These are phyloP conservation scores for Chlamydomonas sp. DNA, from an alignment of 139 green algal species.

Conservation along the genomic window DNA sequence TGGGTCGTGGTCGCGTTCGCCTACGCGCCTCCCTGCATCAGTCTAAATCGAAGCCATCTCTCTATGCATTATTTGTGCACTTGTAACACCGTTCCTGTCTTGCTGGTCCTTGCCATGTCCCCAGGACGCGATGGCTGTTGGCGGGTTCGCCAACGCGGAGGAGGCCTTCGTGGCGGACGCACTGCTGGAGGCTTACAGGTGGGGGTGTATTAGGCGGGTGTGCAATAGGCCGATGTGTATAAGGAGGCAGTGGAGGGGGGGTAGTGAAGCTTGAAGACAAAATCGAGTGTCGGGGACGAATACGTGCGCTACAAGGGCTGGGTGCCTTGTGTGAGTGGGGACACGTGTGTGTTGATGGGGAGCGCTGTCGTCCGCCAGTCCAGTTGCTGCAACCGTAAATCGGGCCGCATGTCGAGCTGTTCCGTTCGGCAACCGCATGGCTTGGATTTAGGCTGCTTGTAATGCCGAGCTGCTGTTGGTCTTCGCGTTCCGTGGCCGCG, in stretches of 20 bases:
- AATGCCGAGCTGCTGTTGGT: neutral
- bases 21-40: too few relatives aligned
- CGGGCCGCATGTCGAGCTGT: too few relatives aligned
- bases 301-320: neutral
- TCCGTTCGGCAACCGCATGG: neutral
- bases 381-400: neutral
- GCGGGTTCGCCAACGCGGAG: conserved; percentile 70
- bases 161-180: conserved; percentile 80
- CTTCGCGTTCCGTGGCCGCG: too few relatives aligned
- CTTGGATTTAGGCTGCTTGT: neutral
- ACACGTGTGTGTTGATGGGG: neutral
- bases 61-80: neutral
- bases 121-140: conserved; percentile 79
- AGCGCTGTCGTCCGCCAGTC: neutral
- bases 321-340: too few relatives aligned
- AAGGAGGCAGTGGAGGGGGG: neutral
- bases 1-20: too few relatives aligned
- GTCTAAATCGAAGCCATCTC: neutral
- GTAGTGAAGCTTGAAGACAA: neutral
- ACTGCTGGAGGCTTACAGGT: conserved; percentile 82
- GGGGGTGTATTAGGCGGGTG: neutral
- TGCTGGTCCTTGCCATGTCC: neutral
- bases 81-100: neutral
- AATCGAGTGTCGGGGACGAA: neutral
- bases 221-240: neutral